phyloP scores from a whole-genome alignment of 495 filamentous ascomycete species.

The Penicillium manginii region DNA sequence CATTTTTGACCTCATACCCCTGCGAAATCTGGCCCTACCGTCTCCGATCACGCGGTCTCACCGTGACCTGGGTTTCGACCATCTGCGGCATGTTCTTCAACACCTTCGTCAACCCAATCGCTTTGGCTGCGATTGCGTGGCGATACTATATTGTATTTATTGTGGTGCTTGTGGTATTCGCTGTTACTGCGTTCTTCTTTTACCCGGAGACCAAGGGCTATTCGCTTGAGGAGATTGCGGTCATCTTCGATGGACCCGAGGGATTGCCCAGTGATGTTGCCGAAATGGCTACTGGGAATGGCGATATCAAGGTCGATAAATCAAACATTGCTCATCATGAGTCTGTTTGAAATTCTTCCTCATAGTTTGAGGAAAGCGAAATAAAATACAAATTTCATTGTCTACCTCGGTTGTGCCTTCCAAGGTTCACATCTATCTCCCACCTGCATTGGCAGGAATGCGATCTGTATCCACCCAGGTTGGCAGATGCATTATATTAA shows the following conservation, averaged over 20 bases:
- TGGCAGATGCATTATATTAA: constrained; percentile 27
- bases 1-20: constrained; percentile 63
- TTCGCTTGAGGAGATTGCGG: constrained; percentile 61
- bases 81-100: constrained; percentile 59
- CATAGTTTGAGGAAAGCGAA: too few relatives aligned
- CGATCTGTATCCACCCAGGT: constrained; percentile 33
- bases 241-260: constrained; percentile 17
- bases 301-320: neutral
- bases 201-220: constrained; percentile 68
- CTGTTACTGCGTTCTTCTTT: constrained; percentile 60
- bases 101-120: constrained; percentile 61
- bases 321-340: neutral
- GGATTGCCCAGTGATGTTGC: neutral
- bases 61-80: constrained; percentile 60
- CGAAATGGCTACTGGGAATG: constrained; percentile 1
- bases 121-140: constrained; percentile 58
- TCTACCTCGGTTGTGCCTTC: too few relatives aligned
- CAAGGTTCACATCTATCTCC: neutral
- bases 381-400: too few relatives aligned
- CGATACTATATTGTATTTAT: constrained; percentile 65
- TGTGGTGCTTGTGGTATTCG: constrained; percentile 54
- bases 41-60: constrained; percentile 67
- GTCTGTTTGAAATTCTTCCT: neutral
- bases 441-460: too few relatives aligned
- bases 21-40: constrained; percentile 69